Conservation (phyloP, 164 flowering plant species). For the Taxillus chinensis region DNA sequence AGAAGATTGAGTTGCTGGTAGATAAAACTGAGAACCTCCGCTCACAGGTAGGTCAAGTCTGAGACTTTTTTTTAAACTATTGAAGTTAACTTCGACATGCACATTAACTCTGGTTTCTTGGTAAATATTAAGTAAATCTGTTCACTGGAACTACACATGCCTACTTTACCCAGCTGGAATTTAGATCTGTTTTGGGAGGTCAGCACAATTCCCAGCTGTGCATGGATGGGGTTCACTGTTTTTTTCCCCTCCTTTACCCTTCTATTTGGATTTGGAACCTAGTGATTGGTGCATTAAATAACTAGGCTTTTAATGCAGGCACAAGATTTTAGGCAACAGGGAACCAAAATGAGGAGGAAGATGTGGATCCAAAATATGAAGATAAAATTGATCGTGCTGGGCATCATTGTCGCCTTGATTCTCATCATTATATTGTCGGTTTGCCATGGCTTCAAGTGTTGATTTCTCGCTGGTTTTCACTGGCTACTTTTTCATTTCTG, state of each 20-base stretch:
- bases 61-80: not conserved
- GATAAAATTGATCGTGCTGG: conserved; percentile 18
- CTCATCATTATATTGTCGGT: conserved; percentile 30
- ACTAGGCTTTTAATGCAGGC: conserved; percentile 10
- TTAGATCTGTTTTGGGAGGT: too few relatives aligned
- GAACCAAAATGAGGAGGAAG: conserved; percentile 20
- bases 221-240: not conserved
- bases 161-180: too few relatives aligned
- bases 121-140: too few relatives aligned
- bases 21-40: conserved; percentile 27
- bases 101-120: too few relatives aligned
- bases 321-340: conserved; percentile 21
- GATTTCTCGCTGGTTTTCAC: not conserved
- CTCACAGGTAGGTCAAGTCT: conserved; percentile 15
- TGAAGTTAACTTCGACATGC: too few relatives aligned
- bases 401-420: conserved; percentile 11
- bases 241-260: not conserved
- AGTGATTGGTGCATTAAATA: not conserved
- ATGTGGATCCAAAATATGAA: conserved; percentile 29
- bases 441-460: conserved; percentile 40
- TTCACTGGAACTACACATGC: too few relatives aligned
- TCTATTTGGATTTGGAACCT: not conserved
- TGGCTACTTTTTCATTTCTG: not conserved
- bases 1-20: conserved; percentile 22
- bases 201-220: too few relatives aligned